Evolutionary conservation across 2,329 filamentous ascomycete species (phyloP).

Genomic region (Colletotrichum tropicale): DNA sequence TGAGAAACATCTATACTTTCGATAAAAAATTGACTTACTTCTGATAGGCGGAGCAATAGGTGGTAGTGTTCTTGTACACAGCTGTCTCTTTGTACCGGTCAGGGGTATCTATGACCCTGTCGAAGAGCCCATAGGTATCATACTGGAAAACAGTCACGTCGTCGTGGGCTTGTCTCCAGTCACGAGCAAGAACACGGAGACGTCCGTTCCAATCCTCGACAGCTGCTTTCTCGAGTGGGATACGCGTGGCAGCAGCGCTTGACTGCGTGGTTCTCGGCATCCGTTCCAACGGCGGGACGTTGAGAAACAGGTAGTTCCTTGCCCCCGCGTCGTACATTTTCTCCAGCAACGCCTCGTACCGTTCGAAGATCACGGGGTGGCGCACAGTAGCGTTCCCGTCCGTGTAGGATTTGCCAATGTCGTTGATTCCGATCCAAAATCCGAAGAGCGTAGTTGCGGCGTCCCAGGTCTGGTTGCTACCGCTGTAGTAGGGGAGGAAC

Average conservation of each 20-base stretch:
- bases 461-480: slow-evolving; percentile 34
- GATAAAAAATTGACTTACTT: background rate
- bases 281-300: slow-evolving; percentile 50
- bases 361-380: background rate
- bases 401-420: slow-evolving; percentile 47
- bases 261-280: background rate
- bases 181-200: background rate
- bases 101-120: background rate
- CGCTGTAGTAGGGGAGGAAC: slow-evolving; percentile 33
- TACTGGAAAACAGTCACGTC: background rate
- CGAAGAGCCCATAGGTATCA: background rate
- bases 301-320: slow-evolving; percentile 56
- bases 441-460: slow-evolving; percentile 47
- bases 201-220: background rate
- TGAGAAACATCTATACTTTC: background rate
- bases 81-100: background rate
- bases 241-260: background rate
- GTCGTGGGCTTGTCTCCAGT: background rate
- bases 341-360: slow-evolving; percentile 18
- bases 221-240: background rate
- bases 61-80: background rate
- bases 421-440: slow-evolving; percentile 62
- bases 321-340: slow-evolving; percentile 54
- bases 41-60: background rate
- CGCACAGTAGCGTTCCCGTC: background rate